Evolutionary conservation across 352 stramenopile species (phyloP).

Genomic region (Pseudoperonospora humuli): DNA sequence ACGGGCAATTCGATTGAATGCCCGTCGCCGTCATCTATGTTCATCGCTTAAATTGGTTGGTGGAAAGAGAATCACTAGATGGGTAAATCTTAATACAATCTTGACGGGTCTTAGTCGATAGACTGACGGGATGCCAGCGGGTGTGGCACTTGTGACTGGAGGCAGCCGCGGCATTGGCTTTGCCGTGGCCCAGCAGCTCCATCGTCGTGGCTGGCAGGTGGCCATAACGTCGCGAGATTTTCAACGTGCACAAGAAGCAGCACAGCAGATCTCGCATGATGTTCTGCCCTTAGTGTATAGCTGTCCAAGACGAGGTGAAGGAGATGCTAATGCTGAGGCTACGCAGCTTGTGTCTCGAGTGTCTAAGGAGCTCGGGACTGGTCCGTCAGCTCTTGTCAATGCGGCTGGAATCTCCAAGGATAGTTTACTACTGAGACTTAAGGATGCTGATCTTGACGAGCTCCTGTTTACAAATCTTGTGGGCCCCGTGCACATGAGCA

Average conservation of each 20-base stretch:
- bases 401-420: constrained; percentile 63
- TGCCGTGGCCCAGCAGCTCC: constrained; percentile 56
- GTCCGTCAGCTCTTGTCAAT: constrained; percentile 62
- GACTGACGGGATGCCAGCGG: constrained; percentile 2
- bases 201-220: constrained; percentile 54
- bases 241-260: constrained; percentile 42
- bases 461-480: constrained; percentile 72
- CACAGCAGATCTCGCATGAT: constrained; percentile 28
- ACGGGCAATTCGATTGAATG: constrained; percentile 35
- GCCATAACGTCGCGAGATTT: constrained; percentile 64
- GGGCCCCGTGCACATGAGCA: constrained; percentile 61
- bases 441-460: constrained; percentile 52
- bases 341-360: constrained; percentile 39
- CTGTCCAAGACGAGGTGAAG: constrained; percentile 27
- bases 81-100: no score
- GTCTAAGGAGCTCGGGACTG: constrained; percentile 22
- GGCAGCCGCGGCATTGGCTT: constrained; percentile 77
- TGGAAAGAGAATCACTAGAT: background rate
- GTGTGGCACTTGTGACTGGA: constrained; percentile 64
- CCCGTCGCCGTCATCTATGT: constrained; percentile 45
- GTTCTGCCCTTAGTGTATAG: constrained; percentile 58
- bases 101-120: constrained; percentile 6
- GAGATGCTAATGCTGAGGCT: constrained; percentile 18
- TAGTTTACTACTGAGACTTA: constrained; percentile 59
- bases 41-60: constrained; percentile 20